Conservation (phyloP, 2,329 filamentous ascomycete species). For the Rugonectria rugulosa region DNA sequence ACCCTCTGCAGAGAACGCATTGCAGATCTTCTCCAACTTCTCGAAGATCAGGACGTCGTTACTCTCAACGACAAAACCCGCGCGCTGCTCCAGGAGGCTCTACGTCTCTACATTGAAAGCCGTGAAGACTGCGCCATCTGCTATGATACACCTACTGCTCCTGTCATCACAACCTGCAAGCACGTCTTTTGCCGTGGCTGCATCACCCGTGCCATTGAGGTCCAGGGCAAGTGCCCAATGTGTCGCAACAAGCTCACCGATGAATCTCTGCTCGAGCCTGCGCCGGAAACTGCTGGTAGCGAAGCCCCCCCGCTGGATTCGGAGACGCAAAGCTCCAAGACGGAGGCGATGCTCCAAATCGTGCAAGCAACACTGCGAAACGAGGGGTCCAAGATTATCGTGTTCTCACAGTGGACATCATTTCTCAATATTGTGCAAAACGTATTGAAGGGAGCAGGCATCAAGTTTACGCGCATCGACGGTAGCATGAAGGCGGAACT, state of each 20-base stretch:
- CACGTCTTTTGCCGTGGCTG: conserved; percentile 81
- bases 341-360: conserved; percentile 79
- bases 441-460: conserved; percentile 66
- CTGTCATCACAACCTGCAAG: conserved; percentile 85
- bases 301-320: conserved; percentile 61
- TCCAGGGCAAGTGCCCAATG: conserved; percentile 84
- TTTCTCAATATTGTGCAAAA: conserved; percentile 77
- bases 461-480: conserved; percentile 77
- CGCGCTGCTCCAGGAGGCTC: conserved; percentile 74
- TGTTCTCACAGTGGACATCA: conserved; percentile 81
- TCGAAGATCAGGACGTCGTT: conserved; percentile 73
- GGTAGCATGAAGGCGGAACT: conserved; percentile 76
- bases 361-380: conserved; percentile 73
- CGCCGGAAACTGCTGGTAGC: conserved; percentile 58
- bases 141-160: conserved; percentile 73
- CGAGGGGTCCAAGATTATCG: conserved; percentile 70
- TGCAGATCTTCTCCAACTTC: conserved; percentile 72
- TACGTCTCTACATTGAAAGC: conserved; percentile 79
- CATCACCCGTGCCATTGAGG: conserved; percentile 76
- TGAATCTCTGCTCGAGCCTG: conserved; percentile 69
- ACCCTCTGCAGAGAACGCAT: conserved; percentile 79
- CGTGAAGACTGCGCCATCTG: conserved; percentile 88
- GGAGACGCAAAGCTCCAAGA: conserved; percentile 79
- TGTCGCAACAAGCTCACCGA: conserved; percentile 75
- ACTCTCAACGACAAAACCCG: conserved; percentile 76